Evolutionary conservation across 768 basidiomycete genomes (phyloP), one percentile per base, ranked within the genome.

Genomic region (Hericium rajendrae): DNA sequence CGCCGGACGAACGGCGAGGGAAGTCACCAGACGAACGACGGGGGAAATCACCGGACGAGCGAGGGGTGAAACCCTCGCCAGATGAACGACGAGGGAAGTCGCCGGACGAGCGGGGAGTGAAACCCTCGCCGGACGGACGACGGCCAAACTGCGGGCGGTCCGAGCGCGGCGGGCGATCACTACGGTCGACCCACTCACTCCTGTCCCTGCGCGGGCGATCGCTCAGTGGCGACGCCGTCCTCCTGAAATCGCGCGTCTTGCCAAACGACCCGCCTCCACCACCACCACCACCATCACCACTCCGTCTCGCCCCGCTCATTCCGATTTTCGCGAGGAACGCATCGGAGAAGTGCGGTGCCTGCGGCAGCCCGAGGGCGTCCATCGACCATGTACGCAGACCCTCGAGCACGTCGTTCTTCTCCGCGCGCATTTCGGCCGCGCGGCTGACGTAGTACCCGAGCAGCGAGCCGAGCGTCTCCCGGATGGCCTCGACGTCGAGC

Each of bases 341-440:
- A 0, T 52, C 38, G 9, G 60, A 61, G 43, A 61, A 28, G 55
- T 57, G 32, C 6, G 57, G 60, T 2, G 60, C 32, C 3, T 56
- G 12, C 1, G 57, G 60, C 3, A 63, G 43, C 15, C 57, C 57
- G 38, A 54, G 54, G 16, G 52, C 62, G 12, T 61, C 57, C 11
- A 55, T 63, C 13, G 62, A 50, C 62, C 62, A 63, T 15, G 48
- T 38, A 20, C 58, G 60, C 20, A 61, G n/a, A 8, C 38, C 62
- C 26, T 63, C 51, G 12, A 39, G 53, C 26, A 61, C 38, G 49
- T 24, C 56, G 28, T 10, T 48, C 18, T 48, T 49, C 22, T 43
- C 22, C 26, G 52, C 60, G 38, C 55, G 60, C 38, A 63, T 41
- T 4, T 57, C 55, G 20, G 22, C 13, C 6, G 56, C 15, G 41